These are phyloP conservation scores for Achaetomium macrosporum DNA, from an alignment of 2,329 filamentous ascomycete genomes.

Conservation along the genomic window DNA sequence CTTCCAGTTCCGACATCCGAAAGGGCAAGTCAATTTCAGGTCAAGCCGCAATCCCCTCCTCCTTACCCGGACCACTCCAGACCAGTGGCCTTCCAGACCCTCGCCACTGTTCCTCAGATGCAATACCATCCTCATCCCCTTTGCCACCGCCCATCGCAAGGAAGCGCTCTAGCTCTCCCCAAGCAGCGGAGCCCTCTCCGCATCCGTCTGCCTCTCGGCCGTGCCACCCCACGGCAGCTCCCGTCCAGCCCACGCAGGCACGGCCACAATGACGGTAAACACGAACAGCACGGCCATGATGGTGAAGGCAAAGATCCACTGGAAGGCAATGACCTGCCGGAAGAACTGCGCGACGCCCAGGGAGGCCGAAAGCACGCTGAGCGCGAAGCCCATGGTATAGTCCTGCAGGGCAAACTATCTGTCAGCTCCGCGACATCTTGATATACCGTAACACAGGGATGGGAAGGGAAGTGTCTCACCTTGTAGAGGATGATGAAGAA, in stretches of 20 bases:
- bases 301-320: slow-evolving; percentile 88
- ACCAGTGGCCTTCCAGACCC: no score
- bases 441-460: not conserved
- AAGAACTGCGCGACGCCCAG: slow-evolving; percentile 74
- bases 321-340: slow-evolving; percentile 66
- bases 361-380: slow-evolving; percentile 67
- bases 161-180: slow-evolving; percentile 38
- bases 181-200: slow-evolving; percentile 58
- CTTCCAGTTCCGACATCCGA: no score
- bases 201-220: slow-evolving; percentile 36
- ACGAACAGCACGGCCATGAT: slow-evolving; percentile 74
- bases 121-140: no score
- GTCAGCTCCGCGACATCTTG: no score
- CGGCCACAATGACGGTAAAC: slow-evolving; percentile 56
- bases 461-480: slow-evolving; percentile 37
- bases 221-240: slow-evolving; percentile 44
- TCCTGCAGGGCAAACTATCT: slow-evolving; percentile 41
- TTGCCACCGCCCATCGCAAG: no score
- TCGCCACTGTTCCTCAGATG: no score
- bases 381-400: slow-evolving; percentile 71
- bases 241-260: slow-evolving; percentile 58
- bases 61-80: no score
- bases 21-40: no score
- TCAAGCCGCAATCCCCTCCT: no score
- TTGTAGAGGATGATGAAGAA: slow-evolving; percentile 72